Percentiles rank a stretch among this genome's conserved stretches.
Conservation (phyloP, 345 rosid genomes). For the Toxicodendron radicans region DNA sequence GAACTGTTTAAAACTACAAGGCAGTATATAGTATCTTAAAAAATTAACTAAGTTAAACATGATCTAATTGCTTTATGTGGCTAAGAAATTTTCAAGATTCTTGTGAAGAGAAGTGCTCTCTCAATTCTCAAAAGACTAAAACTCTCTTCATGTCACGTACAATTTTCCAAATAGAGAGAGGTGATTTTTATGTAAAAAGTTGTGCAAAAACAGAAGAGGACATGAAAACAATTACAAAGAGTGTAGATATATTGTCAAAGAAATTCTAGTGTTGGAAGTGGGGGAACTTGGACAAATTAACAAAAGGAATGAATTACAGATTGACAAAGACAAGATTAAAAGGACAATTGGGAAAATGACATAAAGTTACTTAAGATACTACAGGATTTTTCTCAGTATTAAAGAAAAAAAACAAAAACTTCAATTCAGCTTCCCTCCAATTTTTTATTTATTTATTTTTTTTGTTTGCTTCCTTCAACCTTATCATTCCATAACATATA, state of each 20-base stretch:
- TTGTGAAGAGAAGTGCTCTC: background rate
- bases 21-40: background rate
- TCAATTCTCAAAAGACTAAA: no score
- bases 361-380: conserved; percentile 8
- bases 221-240: background rate
- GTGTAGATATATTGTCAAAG: background rate
- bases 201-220: background rate
- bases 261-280: background rate
- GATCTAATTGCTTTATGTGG: background rate
- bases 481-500: no score
- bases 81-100: no score
- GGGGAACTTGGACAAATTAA: no score
- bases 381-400: background rate
- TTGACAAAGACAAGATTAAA: background rate
- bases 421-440: no score
- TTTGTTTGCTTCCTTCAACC: background rate
- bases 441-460: no score
- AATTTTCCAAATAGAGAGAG: no score
- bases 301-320: background rate
- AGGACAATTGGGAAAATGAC: background rate
- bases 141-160: no score
- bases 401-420: background rate
- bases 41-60: no score
- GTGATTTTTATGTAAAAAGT: background rate
- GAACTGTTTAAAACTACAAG: background rate